These are phyloP conservation scores for Petasospora fabianii DNA, from an alignment of 1,139 yeast genomes.

Conservation along the genomic window DNA sequence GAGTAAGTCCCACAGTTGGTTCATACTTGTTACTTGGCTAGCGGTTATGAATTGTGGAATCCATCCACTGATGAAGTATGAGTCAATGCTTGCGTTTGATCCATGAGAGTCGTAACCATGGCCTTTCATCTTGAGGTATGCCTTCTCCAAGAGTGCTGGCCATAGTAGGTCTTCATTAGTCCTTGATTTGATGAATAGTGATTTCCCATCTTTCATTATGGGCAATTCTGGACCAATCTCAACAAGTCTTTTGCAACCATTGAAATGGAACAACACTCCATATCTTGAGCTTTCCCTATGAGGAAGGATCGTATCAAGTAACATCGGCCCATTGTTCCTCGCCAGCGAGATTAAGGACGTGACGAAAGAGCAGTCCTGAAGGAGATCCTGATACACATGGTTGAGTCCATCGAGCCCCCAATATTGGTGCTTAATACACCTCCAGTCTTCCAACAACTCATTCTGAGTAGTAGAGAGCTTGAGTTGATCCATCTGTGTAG, in stretches of 20 bases:
- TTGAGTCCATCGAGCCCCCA: slow-evolving; percentile 31
- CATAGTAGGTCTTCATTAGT: slow-evolving; percentile 42
- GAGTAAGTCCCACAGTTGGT: slow-evolving; percentile 35
- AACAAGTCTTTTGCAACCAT: slow-evolving; percentile 56
- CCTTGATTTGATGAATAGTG: slow-evolving; percentile 38
- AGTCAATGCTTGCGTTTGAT: slow-evolving; percentile 77
- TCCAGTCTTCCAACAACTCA: slow-evolving; percentile 21
- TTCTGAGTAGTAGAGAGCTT: slow-evolving; percentile 11
- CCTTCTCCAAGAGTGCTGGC: slow-evolving; percentile 79
- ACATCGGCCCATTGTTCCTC: slow-evolving; percentile 19
- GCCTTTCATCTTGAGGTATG: slow-evolving; percentile 61
- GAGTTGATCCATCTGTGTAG: slow-evolving; percentile 10
- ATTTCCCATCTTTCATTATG: slow-evolving; percentile 23
- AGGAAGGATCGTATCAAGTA: slow-evolving; percentile 31
- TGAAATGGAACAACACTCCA: slow-evolving; percentile 44
- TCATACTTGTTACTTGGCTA: slow-evolving; percentile 26
- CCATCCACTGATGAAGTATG: slow-evolving; percentile 67
- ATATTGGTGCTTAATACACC: slow-evolving; percentile 20
- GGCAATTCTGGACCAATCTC: slow-evolving; percentile 47
- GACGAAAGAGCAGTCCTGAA: slow-evolving; percentile 76
- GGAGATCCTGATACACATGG: slow-evolving; percentile 45
- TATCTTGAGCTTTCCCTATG: slow-evolving; percentile 33
- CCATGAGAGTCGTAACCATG: slow-evolving; percentile 60
- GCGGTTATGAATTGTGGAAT: slow-evolving; percentile 57
- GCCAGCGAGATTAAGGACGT: slow-evolving; percentile 53